phyloP scores from a whole-genome alignment of 768 basidiomycete genomes.

The Trametes maxima region DNA sequence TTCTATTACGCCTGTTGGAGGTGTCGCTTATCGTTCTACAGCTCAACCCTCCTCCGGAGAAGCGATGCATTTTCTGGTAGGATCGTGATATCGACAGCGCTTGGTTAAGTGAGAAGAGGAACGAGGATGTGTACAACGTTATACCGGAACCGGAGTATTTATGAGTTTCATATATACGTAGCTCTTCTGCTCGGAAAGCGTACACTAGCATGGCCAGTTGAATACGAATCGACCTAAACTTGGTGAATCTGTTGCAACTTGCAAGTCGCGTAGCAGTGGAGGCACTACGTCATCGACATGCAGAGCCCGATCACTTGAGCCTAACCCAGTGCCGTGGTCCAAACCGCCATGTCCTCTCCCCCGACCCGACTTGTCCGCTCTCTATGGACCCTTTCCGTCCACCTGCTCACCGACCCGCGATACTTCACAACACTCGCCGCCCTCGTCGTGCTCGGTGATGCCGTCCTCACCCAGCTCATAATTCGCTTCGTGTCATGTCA shows the following conservation, averaged over 20 bases:
- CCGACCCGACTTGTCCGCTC: conserved; percentile 12
- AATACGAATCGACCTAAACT: not conserved
- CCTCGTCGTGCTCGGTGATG: conserved; percentile 74
- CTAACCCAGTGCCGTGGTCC: not conserved
- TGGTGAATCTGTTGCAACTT: not conserved
- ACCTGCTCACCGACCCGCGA: conserved; percentile 51
- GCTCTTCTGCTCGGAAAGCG: not conserved
- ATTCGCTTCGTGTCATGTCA: conserved; percentile 83
- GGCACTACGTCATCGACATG: not conserved
- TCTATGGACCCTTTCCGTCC: conserved; percentile 14
- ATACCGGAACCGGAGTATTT: conserved; percentile 10
- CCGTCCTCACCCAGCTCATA: conserved; percentile 75
- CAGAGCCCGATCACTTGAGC: not conserved
- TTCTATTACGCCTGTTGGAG: not conserved
- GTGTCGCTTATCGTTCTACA: conserved; percentile 30
- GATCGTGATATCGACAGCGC: not conserved
- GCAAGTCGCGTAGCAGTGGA: not conserved
- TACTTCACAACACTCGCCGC: conserved; percentile 71
- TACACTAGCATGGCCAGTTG: not conserved
- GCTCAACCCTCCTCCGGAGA: conserved; percentile 83
- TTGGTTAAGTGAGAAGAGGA: not conserved
- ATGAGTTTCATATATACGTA: not conserved
- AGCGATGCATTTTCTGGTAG: conserved; percentile 82
- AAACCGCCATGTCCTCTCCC: conserved; percentile 14
- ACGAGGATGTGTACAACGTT: not conserved